Evolutionary conservation across 345 rosid species (phyloP).

Genomic region (Arabidopsis arenosa): DNA sequence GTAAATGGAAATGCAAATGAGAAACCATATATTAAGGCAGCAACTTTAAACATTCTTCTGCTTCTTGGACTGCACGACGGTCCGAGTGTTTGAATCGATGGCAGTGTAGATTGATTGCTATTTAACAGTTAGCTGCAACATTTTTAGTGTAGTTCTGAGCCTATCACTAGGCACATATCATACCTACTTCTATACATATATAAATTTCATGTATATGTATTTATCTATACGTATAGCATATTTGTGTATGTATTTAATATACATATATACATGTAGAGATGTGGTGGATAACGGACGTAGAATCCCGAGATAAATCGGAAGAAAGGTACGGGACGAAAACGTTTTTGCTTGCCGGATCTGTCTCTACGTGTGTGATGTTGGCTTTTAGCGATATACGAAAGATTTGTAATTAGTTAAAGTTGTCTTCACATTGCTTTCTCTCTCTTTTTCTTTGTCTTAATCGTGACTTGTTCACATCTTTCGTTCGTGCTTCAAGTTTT

Average conservation of each 20-base stretch:
- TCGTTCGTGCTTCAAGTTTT: slow-evolving; percentile 25
- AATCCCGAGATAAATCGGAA: slow-evolving; percentile 48
- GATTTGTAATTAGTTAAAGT: slow-evolving; percentile 37
- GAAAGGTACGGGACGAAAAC: slow-evolving; percentile 46
- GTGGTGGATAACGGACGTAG: slow-evolving; percentile 43
- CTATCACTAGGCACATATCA: slow-evolving; percentile 43
- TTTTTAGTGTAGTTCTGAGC: slow-evolving; percentile 51
- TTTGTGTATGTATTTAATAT: not conserved
- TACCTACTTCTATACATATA: slow-evolving; percentile 37
- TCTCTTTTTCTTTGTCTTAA: slow-evolving; percentile 24
- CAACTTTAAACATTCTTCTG: slow-evolving; percentile 48
- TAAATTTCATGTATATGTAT: slow-evolving; percentile 3
- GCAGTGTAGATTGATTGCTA: slow-evolving; percentile 45
- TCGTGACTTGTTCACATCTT: slow-evolving; percentile 47
- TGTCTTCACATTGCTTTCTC: slow-evolving; percentile 39
- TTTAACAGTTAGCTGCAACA: slow-evolving; percentile 43
- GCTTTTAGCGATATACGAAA: slow-evolving; percentile 36
- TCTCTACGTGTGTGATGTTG: slow-evolving; percentile 41
- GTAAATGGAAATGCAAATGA: slow-evolving; percentile 14
- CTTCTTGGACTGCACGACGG: slow-evolving; percentile 41
- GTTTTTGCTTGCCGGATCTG: slow-evolving; percentile 45
- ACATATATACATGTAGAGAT: slow-evolving; percentile 7
- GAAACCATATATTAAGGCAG: slow-evolving; percentile 27
- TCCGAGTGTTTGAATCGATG: slow-evolving; percentile 37
- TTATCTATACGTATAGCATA: slow-evolving; percentile 17